These are phyloP conservation scores for Fusarium papillatum DNA, from an alignment of 2,329 filamentous ascomycete genomes.

Conservation along the genomic window DNA sequence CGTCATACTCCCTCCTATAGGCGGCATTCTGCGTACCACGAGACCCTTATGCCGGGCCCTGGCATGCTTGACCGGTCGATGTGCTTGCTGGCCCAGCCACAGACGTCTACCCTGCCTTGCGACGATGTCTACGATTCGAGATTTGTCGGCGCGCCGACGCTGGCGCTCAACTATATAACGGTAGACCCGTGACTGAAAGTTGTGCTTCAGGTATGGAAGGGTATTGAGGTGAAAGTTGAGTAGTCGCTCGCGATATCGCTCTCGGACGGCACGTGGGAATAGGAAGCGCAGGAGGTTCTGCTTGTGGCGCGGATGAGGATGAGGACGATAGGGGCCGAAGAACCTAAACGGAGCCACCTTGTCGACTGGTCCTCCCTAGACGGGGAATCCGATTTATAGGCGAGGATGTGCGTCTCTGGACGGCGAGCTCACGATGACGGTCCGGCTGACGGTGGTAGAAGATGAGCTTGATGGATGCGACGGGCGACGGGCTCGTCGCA, in stretches of 20 bases:
- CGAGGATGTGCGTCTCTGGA: background rate
- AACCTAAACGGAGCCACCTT: slow-evolving; percentile 62
- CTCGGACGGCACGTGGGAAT: slow-evolving; percentile 73
- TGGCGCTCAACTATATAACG: slow-evolving; percentile 78
- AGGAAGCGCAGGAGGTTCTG: slow-evolving; percentile 74
- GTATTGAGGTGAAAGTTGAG: slow-evolving; percentile 81
- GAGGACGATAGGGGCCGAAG: slow-evolving; percentile 52
- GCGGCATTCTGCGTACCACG: slow-evolving; percentile 47
- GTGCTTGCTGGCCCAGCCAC: slow-evolving; percentile 55
- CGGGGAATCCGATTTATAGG: slow-evolving; percentile 17
- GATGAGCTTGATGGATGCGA: slow-evolving; percentile 5
- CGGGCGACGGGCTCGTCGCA: slow-evolving; percentile 31
- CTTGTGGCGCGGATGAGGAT: slow-evolving; percentile 56
- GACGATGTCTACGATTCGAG: slow-evolving; percentile 59
- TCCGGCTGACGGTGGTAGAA: slow-evolving; percentile 24
- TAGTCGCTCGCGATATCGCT: slow-evolving; percentile 75
- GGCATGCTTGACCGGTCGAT: slow-evolving; percentile 47
- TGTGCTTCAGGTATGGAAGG: slow-evolving; percentile 77
- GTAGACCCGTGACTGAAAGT: slow-evolving; percentile 83
- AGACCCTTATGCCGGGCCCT: slow-evolving; percentile 48
- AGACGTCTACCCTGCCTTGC: slow-evolving; percentile 59
- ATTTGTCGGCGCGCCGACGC: slow-evolving; percentile 63
- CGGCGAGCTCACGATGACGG: slow-evolving; percentile 19
- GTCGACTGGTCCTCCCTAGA: slow-evolving; percentile 18
- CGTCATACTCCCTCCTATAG: slow-evolving; percentile 37